Evolutionary conservation across 164 flowering plant genomes (phyloP).

Genomic region (Liriodendron chinense): DNA sequence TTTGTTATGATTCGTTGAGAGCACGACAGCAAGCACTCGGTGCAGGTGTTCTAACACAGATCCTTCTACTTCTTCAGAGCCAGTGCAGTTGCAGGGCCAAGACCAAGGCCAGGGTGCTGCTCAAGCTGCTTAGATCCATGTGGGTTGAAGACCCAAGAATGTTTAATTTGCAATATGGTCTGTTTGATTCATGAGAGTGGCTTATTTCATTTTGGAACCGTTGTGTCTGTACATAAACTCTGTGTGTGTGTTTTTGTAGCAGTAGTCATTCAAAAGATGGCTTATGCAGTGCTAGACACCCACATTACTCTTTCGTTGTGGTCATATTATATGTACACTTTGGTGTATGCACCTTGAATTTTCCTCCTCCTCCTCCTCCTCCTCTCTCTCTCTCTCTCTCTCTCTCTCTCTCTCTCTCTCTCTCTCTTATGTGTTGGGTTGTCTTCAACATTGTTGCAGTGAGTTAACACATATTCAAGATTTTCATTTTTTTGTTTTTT

Average conservation of each 20-base stretch:
- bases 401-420: too few relatives aligned
- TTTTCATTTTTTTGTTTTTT: too few relatives aligned
- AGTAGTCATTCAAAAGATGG: not conserved
- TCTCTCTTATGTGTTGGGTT: too few relatives aligned
- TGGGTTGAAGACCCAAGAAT: conserved; percentile 28
- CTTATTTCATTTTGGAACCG: not conserved
- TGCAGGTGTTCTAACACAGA: conserved; percentile 56
- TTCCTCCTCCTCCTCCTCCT: too few relatives aligned
- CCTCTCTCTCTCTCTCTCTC: too few relatives aligned
- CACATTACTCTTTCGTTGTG: not conserved
- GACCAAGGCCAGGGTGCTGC: conserved; percentile 58
- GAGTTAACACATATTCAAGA: too few relatives aligned
- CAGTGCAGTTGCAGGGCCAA: conserved; percentile 54
- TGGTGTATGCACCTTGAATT: too few relatives aligned
- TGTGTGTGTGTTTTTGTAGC: not conserved
- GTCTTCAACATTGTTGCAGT: too few relatives aligned
- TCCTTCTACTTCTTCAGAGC: conserved; percentile 65
- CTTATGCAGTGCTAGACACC: too few relatives aligned
- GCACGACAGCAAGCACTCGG: conserved; percentile 46
- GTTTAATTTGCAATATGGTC: conserved; percentile 11
- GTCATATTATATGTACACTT: too few relatives aligned
- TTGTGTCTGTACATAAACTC: not conserved
- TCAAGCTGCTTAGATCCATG: conserved; percentile 61
- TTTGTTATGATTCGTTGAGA: conserved; percentile 36
- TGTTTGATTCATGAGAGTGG: conserved; percentile 11